Base-by-base conservation (phyloP, 352 stramenopile genomes). In the Aphanomyces astaci region DNA sequence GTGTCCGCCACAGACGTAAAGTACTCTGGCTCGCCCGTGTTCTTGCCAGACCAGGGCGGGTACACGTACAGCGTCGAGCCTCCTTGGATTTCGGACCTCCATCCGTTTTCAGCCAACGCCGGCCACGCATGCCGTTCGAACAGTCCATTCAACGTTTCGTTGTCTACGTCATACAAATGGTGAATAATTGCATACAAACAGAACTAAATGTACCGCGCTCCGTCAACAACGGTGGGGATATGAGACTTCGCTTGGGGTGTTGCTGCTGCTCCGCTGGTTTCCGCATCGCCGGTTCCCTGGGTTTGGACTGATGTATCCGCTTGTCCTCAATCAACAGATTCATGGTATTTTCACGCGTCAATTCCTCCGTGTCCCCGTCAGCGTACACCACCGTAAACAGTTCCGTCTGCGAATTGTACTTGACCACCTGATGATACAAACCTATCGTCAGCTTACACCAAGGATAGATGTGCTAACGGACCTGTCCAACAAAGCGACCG, bases 301-400 rank as follows among this genome's bases (percentile, higher is more conserved):
- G 36, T 51, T 65, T 65, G 36, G n/a, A 39, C 1, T 48, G 22
- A 24, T 63, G 54, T 19, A 65, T 27, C n/a, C 92, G 90, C 64
- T 94, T 84, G 65, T 91, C 77, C 64, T 94, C 81, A 60, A 92
- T 90, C 72, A 94, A 68, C 60, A 94, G 88, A 72, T 94, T 76
- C 71, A 94, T 78, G 19, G 86, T 94, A 36, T 73, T 78, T 33
- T 94, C 84, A 7, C 92, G 75, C 24, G 71, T 87, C 32, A 94
- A 65, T 31, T 92, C 84, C 36, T 94, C 86, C 22, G 80, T 82
- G 63, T 94, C 86, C 0, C 86, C 86, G 52, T 94, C 86, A 0
- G 82, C 86, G 66, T 94, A 94, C 13, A 92, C 84, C n/a, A 92
- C 76, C 9, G 86, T 94, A 57, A 90, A 94, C 25, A 85, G 56